phyloP scores from a whole-genome alignment of 495 filamentous ascomycete species.

The Trichocladium antarcticum region DNA sequence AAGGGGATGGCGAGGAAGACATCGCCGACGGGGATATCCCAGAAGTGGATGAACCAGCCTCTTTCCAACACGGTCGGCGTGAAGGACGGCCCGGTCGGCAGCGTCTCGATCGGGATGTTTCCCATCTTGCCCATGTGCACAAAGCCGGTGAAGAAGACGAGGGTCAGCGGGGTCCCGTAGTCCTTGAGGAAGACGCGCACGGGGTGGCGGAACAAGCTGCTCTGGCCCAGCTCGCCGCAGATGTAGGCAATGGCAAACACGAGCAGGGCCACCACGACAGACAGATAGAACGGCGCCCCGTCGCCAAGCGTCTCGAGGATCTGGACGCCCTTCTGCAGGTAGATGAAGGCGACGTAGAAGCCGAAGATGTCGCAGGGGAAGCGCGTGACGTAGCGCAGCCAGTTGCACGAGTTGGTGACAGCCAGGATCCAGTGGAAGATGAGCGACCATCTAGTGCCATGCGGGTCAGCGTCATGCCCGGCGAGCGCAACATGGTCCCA shows the following conservation, averaged over 20 bases:
- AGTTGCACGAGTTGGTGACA: conserved; percentile 71
- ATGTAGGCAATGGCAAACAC: conserved; percentile 62
- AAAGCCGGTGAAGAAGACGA: conserved; percentile 83
- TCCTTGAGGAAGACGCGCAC: conserved; percentile 72
- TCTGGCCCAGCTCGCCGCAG: conserved; percentile 57
- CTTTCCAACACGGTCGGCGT: conserved; percentile 61
- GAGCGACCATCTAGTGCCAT: conserved; percentile 51
- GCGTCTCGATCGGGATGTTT: conserved; percentile 48
- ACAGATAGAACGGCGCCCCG: conserved; percentile 57
- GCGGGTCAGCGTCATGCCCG: background rate
- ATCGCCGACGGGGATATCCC: conserved; percentile 63
- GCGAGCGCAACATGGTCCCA: no score
- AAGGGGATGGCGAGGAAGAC: conserved; percentile 86
- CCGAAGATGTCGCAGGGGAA: conserved; percentile 84
- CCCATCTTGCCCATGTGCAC: conserved; percentile 73
- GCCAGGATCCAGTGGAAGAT: conserved; percentile 72
- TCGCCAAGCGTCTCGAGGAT: conserved; percentile 51
- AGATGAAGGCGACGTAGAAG: conserved; percentile 80
- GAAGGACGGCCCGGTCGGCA: conserved; percentile 69
- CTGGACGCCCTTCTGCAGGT: conserved; percentile 75
- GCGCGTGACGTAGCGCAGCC: conserved; percentile 65
- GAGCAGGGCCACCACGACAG: conserved; percentile 59
- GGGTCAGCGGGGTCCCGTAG: conserved; percentile 71
- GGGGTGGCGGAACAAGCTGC: conserved; percentile 57
- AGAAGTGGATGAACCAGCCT: conserved; percentile 78